Conservation (phyloP, 2,329 filamentous ascomycete genomes). For the Exophiala viscosa region DNA sequence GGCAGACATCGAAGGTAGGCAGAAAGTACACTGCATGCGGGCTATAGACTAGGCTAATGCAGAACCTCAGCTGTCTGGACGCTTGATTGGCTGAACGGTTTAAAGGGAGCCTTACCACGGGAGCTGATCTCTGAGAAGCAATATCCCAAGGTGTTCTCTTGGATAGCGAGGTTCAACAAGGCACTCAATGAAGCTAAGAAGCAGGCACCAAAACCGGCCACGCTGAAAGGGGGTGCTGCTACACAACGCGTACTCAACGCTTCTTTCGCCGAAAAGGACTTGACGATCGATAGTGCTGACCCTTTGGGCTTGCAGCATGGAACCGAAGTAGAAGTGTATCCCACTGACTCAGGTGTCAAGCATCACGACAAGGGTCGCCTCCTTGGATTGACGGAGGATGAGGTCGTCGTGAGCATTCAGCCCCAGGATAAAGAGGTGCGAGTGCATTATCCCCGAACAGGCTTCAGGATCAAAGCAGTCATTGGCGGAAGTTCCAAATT, state of each 20-base stretch:
- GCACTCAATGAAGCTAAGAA: slow-evolving; percentile 45
- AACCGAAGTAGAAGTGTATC: slow-evolving; percentile 56
- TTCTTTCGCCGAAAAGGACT: slow-evolving; percentile 46
- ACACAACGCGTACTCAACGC: slow-evolving; percentile 46
- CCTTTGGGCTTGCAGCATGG: slow-evolving; percentile 53
- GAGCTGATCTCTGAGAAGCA: slow-evolving; percentile 49
- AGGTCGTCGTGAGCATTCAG: slow-evolving; percentile 57
- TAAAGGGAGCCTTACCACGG: slow-evolving; percentile 55
- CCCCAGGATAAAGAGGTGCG: slow-evolving; percentile 45
- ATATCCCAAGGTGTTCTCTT: slow-evolving; percentile 61
- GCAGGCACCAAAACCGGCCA: slow-evolving; percentile 39
- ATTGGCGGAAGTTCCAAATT: slow-evolving; percentile 14
- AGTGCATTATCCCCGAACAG: slow-evolving; percentile 58
- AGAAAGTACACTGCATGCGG: slow-evolving; percentile 21
- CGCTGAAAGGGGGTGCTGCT: slow-evolving; percentile 54
- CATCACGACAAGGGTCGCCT: slow-evolving; percentile 58
- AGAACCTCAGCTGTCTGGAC: slow-evolving; percentile 55
- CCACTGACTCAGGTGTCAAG: slow-evolving; percentile 59
- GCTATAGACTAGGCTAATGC: slow-evolving; percentile 19
- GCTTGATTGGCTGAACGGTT: slow-evolving; percentile 60
- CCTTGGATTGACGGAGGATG: slow-evolving; percentile 49
- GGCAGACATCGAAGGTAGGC: slow-evolving; percentile 62
- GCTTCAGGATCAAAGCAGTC: slow-evolving; percentile 30
- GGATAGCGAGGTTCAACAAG: slow-evolving; percentile 59
- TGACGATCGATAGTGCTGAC: slow-evolving; percentile 49